Percentiles rank a stretch among this genome's conserved stretches.
phyloP scores from a whole-genome alignment of 495 filamentous ascomycete species.

The Recurvomyces mirabilis region DNA sequence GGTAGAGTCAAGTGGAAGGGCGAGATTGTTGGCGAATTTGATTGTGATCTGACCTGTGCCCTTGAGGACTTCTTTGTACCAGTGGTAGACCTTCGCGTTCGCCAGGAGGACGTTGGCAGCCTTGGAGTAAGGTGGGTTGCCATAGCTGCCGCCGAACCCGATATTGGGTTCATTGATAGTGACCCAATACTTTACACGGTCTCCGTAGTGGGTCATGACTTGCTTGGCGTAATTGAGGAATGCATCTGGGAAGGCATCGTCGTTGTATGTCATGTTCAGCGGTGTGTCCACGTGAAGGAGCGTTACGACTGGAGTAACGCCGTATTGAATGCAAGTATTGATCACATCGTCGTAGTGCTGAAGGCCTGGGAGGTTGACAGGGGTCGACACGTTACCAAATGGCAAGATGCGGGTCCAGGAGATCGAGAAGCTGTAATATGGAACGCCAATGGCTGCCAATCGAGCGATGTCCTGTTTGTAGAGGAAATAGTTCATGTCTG shows the following conservation, averaged over 20 bases:
- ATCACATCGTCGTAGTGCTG: constrained; percentile 26
- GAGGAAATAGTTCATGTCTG: constrained; percentile 27
- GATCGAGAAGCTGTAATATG: constrained; percentile 25
- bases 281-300: constrained; percentile 27
- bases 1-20: constrained; percentile 5
- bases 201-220: constrained; percentile 20
- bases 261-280: no score
- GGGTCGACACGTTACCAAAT: constrained; percentile 17
- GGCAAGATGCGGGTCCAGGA: constrained; percentile 29
- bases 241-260: constrained; percentile 15
- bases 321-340: constrained; percentile 24
- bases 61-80: constrained; percentile 13
- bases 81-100: constrained; percentile 12
- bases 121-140: constrained; percentile 9
- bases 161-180: constrained; percentile 34
- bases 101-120: constrained; percentile 8
- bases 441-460: constrained; percentile 28
- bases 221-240: constrained; percentile 24
- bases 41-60: constrained; percentile 14
- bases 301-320: constrained; percentile 21
- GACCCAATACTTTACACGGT: constrained; percentile 26
- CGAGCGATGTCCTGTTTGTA: constrained; percentile 31
- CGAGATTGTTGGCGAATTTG: constrained; percentile 20
- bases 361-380: constrained; percentile 24
- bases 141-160: constrained; percentile 19